phyloP scores from a whole-genome alignment of 2,329 filamentous ascomycete genomes.

The Sporothrix globosa region DNA sequence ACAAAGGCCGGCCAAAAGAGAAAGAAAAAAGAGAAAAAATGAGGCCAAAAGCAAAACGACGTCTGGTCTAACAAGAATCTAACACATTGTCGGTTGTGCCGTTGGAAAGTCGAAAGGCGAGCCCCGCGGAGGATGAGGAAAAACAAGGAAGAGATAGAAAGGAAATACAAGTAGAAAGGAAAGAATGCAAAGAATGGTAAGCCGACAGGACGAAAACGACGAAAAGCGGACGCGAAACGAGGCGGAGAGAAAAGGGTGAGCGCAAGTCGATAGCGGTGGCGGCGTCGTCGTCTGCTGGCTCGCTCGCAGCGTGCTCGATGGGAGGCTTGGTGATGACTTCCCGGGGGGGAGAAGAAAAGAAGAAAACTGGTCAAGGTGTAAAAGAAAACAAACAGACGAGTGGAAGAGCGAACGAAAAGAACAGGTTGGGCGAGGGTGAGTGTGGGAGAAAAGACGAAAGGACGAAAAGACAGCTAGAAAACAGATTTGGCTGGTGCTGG shows the following conservation, averaged over 20 bases:
- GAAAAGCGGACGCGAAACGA: conserved; percentile 19
- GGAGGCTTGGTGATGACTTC: background rate
- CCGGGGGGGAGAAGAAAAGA: background rate
- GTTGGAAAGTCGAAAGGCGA: background rate
- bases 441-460: conserved; percentile 17
- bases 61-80: conserved; percentile 10
- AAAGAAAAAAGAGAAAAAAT: conserved; percentile 1
- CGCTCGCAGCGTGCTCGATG: conserved; percentile 17
- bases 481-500: conserved; percentile 11
- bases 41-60: conserved; percentile 20
- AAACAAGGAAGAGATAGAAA: background rate
- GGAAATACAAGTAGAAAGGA: background rate
- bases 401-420: conserved; percentile 15
- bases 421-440: conserved; percentile 36
- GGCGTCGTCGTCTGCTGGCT: conserved; percentile 14
- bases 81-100: conserved; percentile 29
- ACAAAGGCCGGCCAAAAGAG: conserved; percentile 31
- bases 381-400: conserved; percentile 12
- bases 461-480: conserved; percentile 6
- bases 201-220: background rate
- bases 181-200: background rate
- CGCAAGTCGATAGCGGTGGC: conserved; percentile 14
- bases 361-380: conserved; percentile 1
- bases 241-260: conserved; percentile 7
- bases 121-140: background rate